Evolutionary conservation across 345 rosid species (phyloP).

Genomic region (Reutealis trisperma): DNA sequence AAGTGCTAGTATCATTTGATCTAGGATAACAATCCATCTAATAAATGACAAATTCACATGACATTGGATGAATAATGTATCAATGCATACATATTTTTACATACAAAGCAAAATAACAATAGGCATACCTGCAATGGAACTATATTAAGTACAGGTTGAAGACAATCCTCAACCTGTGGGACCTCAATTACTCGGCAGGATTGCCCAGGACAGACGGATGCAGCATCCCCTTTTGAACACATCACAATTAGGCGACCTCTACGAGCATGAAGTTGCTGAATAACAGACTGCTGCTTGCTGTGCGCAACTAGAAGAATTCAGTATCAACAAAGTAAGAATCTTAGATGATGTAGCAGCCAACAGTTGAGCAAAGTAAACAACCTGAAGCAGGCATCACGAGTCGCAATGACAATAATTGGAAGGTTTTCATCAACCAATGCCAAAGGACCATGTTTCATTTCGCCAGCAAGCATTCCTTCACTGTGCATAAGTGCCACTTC

Average conservation of each 20-base stretch:
- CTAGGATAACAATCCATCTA: neutral
- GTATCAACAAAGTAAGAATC: conserved; percentile 1
- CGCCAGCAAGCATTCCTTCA: conserved; percentile 97
- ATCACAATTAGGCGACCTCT: conserved; percentile 82
- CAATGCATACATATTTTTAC: neutral
- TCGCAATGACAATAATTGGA: conserved; percentile 80
- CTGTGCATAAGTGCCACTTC: conserved; percentile 98
- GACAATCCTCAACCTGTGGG: conserved; percentile 91
- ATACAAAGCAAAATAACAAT: neutral
- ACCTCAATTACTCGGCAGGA: conserved; percentile 78
- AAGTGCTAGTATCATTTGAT: neutral
- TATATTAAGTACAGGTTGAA: conserved; percentile 84
- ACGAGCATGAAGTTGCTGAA: conserved; percentile 92
- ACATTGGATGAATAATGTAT: neutral
- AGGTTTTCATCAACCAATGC: conserved; percentile 94
- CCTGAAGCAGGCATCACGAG: conserved; percentile 91
- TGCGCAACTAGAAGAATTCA: conserved; percentile 19
- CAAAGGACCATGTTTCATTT: conserved; percentile 98
- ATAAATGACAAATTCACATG: neutral
- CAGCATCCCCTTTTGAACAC: conserved; percentile 82
- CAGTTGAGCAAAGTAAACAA: conserved; percentile 19
- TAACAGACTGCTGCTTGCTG: conserved; percentile 93
- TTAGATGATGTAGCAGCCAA: neutral
- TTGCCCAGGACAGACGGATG: conserved; percentile 70
- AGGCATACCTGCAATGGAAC: conserved; percentile 79